Conservation (phyloP, 768 basidiomycete species). For the Pluteus cervinus region DNA sequence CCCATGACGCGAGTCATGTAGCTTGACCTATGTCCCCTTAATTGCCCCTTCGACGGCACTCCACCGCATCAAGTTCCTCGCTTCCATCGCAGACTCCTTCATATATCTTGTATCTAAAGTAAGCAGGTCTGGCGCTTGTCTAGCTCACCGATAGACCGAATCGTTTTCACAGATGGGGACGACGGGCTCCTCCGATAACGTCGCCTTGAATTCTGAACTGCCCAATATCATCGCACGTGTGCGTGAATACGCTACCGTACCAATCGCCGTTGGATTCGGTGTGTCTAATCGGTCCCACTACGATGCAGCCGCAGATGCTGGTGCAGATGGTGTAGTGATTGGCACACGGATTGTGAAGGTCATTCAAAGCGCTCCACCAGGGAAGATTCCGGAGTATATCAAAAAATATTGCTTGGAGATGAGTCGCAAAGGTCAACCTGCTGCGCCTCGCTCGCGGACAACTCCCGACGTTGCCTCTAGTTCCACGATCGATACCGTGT, state of each 20-base stretch:
- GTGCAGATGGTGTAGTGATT: constrained; percentile 94
- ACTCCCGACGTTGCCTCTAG: constrained; percentile 9
- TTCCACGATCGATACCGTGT: no score
- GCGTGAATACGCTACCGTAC: constrained; percentile 68
- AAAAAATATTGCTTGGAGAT: constrained; percentile 74
- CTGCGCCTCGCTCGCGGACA: constrained; percentile 27
- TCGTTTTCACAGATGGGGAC: constrained; percentile 74
- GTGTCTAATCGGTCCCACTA: constrained; percentile 89
- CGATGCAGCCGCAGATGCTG: constrained; percentile 74
- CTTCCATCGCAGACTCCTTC: constrained; percentile 93
- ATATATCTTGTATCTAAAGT: constrained; percentile 99
- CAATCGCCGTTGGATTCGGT: constrained; percentile 95
- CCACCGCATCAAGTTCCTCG: constrained; percentile 82
- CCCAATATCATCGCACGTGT: constrained; percentile 83
- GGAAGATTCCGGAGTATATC: constrained; percentile 45
- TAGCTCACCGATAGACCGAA: constrained; percentile 4
- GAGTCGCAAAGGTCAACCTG: constrained; percentile 37
- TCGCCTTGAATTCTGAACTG: constrained; percentile 66
- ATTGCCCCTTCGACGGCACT: constrained; percentile 92
- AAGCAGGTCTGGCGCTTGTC: constrained; percentile 8
- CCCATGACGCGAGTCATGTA: constrained; percentile 21
- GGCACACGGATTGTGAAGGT: constrained; percentile 81
- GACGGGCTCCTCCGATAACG: constrained; percentile 81
- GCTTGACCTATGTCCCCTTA: constrained; percentile 91
- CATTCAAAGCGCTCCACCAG: constrained; percentile 59